A percentile compares a stretch with the other conserved stretches of the same genome.
Conservation (phyloP, 768 basidiomycete species). For the Hygrophoropsis aurantiaca region DNA sequence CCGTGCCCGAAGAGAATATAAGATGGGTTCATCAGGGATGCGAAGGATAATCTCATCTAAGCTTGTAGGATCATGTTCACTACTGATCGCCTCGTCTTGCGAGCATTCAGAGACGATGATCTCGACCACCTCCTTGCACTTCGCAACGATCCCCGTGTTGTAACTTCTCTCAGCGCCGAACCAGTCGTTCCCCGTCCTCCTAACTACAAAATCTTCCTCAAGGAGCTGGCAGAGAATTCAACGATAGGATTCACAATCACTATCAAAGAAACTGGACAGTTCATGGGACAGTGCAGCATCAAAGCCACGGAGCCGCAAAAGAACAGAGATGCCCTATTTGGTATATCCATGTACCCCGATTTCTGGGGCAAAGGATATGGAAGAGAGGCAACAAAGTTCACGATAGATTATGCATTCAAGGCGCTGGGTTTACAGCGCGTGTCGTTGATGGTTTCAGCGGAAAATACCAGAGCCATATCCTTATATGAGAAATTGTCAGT, state of each 20-base stretch:
- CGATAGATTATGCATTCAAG: slow-evolving; percentile 20
- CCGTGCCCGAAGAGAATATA: too few species aligned
- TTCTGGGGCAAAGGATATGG: slow-evolving; percentile 27
- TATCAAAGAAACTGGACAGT: slow-evolving; percentile 17
- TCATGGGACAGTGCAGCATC: slow-evolving; percentile 20
- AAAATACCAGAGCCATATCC: slow-evolving; percentile 17
- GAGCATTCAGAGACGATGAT: slow-evolving; percentile 19
- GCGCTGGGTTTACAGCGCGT: slow-evolving; percentile 29
- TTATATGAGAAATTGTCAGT: slow-evolving; percentile 32
- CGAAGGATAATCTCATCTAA: too few species aligned
- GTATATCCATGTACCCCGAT: slow-evolving; percentile 20
- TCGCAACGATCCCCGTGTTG: slow-evolving; percentile 21
- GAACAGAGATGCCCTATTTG: slow-evolving; percentile 25
- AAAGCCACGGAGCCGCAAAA: slow-evolving; percentile 15
- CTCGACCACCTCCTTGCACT: slow-evolving; percentile 16
- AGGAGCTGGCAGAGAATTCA: slow-evolving; percentile 8
- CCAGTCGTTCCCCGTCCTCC: slow-evolving; percentile 17
- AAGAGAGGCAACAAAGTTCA: slow-evolving; percentile 13
- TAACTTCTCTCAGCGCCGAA: slow-evolving; percentile 14
- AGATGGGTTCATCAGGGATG: too few species aligned
- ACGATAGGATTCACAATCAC: slow-evolving; percentile 21
- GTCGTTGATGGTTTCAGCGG: slow-evolving; percentile 19
- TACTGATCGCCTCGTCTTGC: slow-evolving; percentile 22
- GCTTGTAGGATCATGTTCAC: too few species aligned
- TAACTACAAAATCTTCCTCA: slow-evolving; percentile 13